phyloP scores from a whole-genome alignment of 352 stramenopile species.

The Phytopythium mirpurense region DNA sequence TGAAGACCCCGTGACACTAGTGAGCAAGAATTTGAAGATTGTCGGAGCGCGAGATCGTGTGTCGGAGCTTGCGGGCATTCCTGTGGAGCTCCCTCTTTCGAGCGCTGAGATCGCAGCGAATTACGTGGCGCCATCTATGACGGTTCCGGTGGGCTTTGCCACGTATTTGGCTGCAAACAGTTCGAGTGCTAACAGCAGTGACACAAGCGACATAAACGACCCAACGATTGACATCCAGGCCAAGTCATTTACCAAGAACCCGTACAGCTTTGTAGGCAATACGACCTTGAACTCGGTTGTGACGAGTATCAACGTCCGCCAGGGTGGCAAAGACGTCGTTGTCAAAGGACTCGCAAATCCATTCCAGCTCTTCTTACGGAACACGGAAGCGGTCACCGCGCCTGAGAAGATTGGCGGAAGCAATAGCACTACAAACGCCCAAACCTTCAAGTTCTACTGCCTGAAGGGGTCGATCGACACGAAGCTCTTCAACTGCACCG shows the following conservation, averaged over 20 bases:
- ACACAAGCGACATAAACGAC: conserved; percentile 2
- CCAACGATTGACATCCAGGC: conserved; percentile 56
- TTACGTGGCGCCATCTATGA: conserved; percentile 42
- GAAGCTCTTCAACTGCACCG: conserved; percentile 50
- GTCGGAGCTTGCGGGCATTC: conserved; percentile 33
- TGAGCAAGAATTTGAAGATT: conserved; percentile 63
- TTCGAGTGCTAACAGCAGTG: conserved; percentile 7
- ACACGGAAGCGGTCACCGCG: conserved; percentile 25
- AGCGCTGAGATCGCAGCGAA: conserved; percentile 43
- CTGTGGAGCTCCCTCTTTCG: conserved; percentile 31
- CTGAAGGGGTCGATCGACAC: conserved; percentile 38
- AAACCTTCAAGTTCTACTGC: conserved; percentile 41
- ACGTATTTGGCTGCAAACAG: conserved; percentile 19
- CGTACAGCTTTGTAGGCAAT: conserved; percentile 40
- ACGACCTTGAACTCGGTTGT: conserved; percentile 48
- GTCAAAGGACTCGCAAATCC: conserved; percentile 32
- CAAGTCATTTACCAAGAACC: conserved; percentile 59
- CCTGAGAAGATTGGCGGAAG: conserved; percentile 3
- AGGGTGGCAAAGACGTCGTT: conserved; percentile 22
- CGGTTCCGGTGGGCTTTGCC: conserved; percentile 43
- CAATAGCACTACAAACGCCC: conserved; percentile 8
- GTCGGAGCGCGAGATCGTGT: conserved; percentile 35
- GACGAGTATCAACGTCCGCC: conserved; percentile 52
- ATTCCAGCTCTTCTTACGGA: conserved; percentile 51
- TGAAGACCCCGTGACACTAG: conserved; percentile 41